phyloP scores from a whole-genome alignment of 2,329 filamentous ascomycete species.

The Aschersonia sp. region DNA sequence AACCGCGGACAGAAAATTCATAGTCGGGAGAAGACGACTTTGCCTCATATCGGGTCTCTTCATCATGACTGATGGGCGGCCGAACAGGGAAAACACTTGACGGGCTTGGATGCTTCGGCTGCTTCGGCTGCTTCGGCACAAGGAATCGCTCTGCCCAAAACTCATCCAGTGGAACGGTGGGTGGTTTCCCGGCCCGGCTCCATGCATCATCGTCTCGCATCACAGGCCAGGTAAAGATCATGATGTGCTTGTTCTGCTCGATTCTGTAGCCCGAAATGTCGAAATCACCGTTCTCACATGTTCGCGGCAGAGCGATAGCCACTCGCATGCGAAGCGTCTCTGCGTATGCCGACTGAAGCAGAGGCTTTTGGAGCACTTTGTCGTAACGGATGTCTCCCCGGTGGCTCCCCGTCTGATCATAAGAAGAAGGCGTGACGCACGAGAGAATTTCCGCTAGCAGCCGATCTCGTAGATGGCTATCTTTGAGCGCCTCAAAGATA shows the following conservation, averaged over 20 bases:
- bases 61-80: neutral
- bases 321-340: neutral
- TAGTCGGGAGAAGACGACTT: neutral
- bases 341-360: constrained; percentile 2
- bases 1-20: neutral
- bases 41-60: neutral
- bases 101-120: neutral
- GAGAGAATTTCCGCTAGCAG: neutral
- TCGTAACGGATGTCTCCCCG: neutral
- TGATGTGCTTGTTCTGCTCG: neutral
- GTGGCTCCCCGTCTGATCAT: neutral
- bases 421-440: neutral
- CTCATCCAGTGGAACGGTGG: neutral
- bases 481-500: neutral
- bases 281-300: neutral
- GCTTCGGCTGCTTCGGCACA: neutral
- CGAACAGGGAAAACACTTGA: neutral
- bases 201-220: neutral
- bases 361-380: neutral
- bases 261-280: neutral
- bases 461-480: neutral
- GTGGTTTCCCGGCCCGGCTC: neutral
- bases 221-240: neutral
- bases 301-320: neutral
- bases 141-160: constrained; percentile 1